Evolutionary conservation across 1,284 basidiomycete genomes (phyloP), one percentile per base, ranked within the genome.

Genomic region (Cryptococcus jaspeensis): DNA sequence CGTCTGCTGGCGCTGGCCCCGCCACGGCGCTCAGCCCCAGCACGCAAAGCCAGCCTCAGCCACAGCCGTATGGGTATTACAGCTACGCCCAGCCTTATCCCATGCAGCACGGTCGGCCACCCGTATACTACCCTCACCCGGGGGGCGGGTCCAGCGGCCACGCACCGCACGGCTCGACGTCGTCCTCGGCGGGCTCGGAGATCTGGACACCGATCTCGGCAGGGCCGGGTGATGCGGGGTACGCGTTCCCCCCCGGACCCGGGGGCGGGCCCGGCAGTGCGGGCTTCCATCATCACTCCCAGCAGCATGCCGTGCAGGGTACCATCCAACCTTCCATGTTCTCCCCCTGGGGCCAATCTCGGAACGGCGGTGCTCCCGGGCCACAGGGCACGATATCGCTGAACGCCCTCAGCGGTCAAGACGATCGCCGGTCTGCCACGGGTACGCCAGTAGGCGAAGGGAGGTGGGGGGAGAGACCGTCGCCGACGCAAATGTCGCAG

Each of bases 301-400:
- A n/a, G 15, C 55, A 22, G 20, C 48, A 39, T 13, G 38, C 15
- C 3, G 47, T 43, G n/a, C 57, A 49, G 13, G 44, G 43, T 28
- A 55, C 57, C 9, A 52, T 52, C n/a, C 57, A 58, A 18, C 57
- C 56, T 25, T 53, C 46, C 5, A 37, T 48, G 9, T 58, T 58
- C 32, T 52, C 45, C 5, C 47, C 50, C 16, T 58, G 56, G 56
- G 47, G 50, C 25, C 22, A 35, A 12, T 32, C 16, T 46, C 48
- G 5, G 48, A 52, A 32, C 16, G 22, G 8, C 35, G 39, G 13
- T 18, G n/a, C 48, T 9, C 39, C 5, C 32, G 13, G 36, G 23
- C 16, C 36, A 6, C 11, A n/a, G 22, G n/a, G 28, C 18, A 28
- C 28, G 20, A 16, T 20, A 20, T 16, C 16, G 44, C 11, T 23